Evolutionary conservation across 2,329 filamentous ascomycete species (phyloP).

Genomic region (Furcasterigmium furcatum): DNA sequence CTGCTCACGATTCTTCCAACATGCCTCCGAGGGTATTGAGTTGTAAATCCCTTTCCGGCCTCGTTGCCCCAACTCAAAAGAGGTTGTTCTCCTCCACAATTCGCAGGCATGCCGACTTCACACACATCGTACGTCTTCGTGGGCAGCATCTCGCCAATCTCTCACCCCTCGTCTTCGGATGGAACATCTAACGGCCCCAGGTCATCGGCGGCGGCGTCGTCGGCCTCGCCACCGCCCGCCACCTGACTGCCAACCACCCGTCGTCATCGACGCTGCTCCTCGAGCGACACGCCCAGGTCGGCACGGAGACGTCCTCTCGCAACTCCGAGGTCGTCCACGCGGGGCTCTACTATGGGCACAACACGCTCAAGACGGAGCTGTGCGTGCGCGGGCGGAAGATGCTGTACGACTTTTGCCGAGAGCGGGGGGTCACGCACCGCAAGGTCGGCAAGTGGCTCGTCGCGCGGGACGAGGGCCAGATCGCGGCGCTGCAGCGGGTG

Average conservation of each 20-base stretch:
- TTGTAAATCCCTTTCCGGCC: neutral
- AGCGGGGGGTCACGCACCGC: conserved; percentile 64
- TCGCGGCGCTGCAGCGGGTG: conserved; percentile 54
- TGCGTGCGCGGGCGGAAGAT: conserved; percentile 75
- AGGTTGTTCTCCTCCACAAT: conserved; percentile 31
- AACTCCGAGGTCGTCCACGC: conserved; percentile 98
- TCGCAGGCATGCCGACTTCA: conserved; percentile 34
- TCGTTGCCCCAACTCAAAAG: neutral
- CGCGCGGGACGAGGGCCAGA: conserved; percentile 73
- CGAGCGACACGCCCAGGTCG: conserved; percentile 72
- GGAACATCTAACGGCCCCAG: conserved; percentile 29
- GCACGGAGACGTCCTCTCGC: conserved; percentile 83
- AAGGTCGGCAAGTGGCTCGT: conserved; percentile 94
- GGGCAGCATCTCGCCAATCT: conserved; percentile 1
- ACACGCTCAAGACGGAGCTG: conserved; percentile 76
- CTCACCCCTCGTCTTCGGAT: no score
- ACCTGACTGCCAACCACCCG: conserved; percentile 59
- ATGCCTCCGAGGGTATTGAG: neutral
- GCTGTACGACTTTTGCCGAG: conserved; percentile 75
- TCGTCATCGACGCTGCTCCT: conserved; percentile 70
- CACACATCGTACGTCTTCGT: conserved; percentile 31
- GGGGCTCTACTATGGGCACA: conserved; percentile 81
- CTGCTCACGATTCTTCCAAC: no score
- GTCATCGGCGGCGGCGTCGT: conserved; percentile 64
- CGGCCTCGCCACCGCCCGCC: conserved; percentile 74